Base-by-base conservation (phyloP, 768 basidiomycete genomes). In the Mycena pura region DNA sequence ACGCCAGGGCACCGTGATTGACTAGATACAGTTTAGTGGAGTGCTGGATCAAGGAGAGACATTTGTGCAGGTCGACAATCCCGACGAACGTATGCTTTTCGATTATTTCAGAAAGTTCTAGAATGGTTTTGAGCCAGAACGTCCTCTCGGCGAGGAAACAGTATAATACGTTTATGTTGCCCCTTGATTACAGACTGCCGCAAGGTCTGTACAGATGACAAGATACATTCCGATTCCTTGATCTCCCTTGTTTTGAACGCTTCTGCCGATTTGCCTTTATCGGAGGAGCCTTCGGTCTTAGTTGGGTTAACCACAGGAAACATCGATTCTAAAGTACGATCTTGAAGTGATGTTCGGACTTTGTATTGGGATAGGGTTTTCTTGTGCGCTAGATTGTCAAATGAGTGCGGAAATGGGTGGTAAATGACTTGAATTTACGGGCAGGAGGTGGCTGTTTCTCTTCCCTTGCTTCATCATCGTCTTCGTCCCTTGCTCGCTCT, bases 261-360 rank as follows among this genome's bases (percentile, higher is more conserved):
- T 24, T 63, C 62, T 31, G 39, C 45, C 44, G 48, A 24, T 57
- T 63, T 65, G 3, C 64, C 65, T 47, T 69, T 67, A 41, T 51
- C 67, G 19, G 60, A 41, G 38, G 63, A 62, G 1, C 69, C 70
- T 2, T 72, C 72, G 21, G 78, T 74, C 45, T 80, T 84, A 6
- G 81, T 78, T 3, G 87, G 84, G 62, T 88, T 85, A 22, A 76
- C 68, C 10, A 91, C 80, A 2, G 90, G 89, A 62, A 98, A 91
- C 93, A 98, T 97, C 0, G 95, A 95, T 70, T 99, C 96, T 15
- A 99, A 83, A 0, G 96, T 99, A 32, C 96, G 86, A 58, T 96
- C 92, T 41, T 89, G 80, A 9, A 89, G 76, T 10, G 95, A 96
- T 3, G 93, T 95, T 56, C 96, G 87, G 51, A 98, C 92, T 83